Conservation (phyloP, 2,329 filamentous ascomycete species). For the Westerdykella ornata region DNA sequence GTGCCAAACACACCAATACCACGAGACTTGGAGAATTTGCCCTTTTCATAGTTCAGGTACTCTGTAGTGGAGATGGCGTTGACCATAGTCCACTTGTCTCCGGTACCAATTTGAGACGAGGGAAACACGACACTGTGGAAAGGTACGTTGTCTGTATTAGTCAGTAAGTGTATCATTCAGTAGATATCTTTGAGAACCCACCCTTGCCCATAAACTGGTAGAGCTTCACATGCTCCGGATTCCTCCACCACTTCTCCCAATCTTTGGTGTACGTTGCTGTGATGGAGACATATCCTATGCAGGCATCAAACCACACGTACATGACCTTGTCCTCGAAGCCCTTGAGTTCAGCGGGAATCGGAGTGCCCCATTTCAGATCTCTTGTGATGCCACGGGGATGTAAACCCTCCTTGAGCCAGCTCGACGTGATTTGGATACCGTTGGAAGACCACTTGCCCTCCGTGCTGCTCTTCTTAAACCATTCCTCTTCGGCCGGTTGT, state of each 20-base stretch:
- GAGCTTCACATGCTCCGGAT: conserved; percentile 77
- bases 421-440: conserved; percentile 67
- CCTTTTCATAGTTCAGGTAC: conserved; percentile 45
- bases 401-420: conserved; percentile 77
- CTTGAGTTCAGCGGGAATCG: conserved; percentile 46
- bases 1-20: conserved; percentile 88
- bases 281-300: conserved; percentile 92
- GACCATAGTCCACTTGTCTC: conserved; percentile 81
- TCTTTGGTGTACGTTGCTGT: conserved; percentile 82
- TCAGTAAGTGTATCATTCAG: conserved; percentile 47
- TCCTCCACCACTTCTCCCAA: conserved; percentile 93
- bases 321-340: conserved; percentile 72
- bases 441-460: conserved; percentile 73
- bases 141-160: conserved; percentile 88
- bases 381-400: conserved; percentile 83
- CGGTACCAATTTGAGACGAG: conserved; percentile 74
- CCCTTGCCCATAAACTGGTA: conserved; percentile 83
- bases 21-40: conserved; percentile 86
- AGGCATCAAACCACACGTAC: conserved; percentile 90
- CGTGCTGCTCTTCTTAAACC: conserved; percentile 66
- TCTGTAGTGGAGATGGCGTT: conserved; percentile 85
- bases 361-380: conserved; percentile 83
- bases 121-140: conserved; percentile 94
- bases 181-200: background rate
- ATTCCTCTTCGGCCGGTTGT: conserved; percentile 67